Base-by-base conservation (phyloP, 1,284 basidiomycete species). In the Exobasidium cylindrosporum region DNA sequence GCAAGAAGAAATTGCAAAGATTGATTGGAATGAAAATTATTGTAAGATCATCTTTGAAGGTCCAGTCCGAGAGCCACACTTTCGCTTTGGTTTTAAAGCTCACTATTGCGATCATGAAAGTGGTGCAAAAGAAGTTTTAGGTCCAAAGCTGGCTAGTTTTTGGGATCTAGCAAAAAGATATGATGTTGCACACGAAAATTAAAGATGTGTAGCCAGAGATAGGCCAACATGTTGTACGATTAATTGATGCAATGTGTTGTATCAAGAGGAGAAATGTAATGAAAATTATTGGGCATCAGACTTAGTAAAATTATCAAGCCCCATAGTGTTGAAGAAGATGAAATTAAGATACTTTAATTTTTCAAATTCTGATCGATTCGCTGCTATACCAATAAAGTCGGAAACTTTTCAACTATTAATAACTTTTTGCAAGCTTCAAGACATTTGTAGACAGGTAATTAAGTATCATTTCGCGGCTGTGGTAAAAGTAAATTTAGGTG, bases 21-120 rank as follows among this genome's bases (percentile, higher is more conserved):
- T 82, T 0, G 82, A 84, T 28, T 80, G 97, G 75, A 88, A 88
- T 62, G 85, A 90, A 67, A 99, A 99, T 81, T 85, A 85, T 64
- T 98, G 95, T 81, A 88, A 88, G 75, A 80, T 96, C 53, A 87
- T 98, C 4, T 98, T 95, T 90, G 91, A 96, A 79, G 95, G 96
- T 11, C 86, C 88, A 56, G 80, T 96, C 53, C 85, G 91, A 44
- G 92, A 97, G 68, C 84, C 92, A 35, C 13, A 55, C 5, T 70
- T 69, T 52, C 50, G 50, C 0, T 54, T 60, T 23, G 83, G 86
- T 40, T 97, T 94, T 81, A 87, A 83, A 73, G 84, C 84, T 56
- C 94, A 96, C 82, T 89, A 88, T 28, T 40, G 44, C 21, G 64
- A 67, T 26, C 55, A 52, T 63, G 95, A 98, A 80, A 82, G 84